Percentiles rank a stretch among this genome's conserved stretches.
phyloP scores from a whole-genome alignment of 2,329 filamentous ascomycete species.

The Colletotrichum abscissum region DNA sequence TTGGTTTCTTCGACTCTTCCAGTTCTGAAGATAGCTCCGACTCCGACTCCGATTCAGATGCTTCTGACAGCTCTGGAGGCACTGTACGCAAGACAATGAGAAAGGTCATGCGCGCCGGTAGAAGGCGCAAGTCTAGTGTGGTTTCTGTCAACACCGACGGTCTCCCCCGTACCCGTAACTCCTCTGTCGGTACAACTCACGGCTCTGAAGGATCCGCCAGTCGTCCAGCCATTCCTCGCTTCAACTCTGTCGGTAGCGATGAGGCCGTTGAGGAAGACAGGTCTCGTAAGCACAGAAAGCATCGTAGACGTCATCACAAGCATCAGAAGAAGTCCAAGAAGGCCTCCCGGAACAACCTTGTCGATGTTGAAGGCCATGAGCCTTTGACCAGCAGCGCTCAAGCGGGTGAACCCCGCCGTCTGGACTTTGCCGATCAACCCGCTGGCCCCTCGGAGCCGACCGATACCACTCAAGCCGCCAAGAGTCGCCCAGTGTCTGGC shows the following conservation, averaged over 20 bases:
- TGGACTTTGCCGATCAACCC: slow-evolving; percentile 65
- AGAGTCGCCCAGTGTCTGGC: slow-evolving; percentile 59
- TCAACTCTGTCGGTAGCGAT: slow-evolving; percentile 52
- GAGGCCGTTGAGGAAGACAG: slow-evolving; percentile 60
- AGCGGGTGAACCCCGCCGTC: slow-evolving; percentile 61
- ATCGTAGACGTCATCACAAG: slow-evolving; percentile 51
- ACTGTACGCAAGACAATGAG: slow-evolving; percentile 82
- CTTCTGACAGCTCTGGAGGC: slow-evolving; percentile 62
- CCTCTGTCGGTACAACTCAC: slow-evolving; percentile 55
- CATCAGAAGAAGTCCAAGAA: slow-evolving; percentile 57
- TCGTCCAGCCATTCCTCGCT: slow-evolving; percentile 48
- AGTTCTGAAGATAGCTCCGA: slow-evolving; percentile 66
- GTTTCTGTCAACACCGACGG: slow-evolving; percentile 71
- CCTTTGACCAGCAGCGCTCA: slow-evolving; percentile 44
- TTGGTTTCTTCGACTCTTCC: slow-evolving; percentile 82
- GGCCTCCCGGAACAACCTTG: slow-evolving; percentile 52
- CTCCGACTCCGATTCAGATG: slow-evolving; percentile 77
- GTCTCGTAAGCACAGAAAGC: slow-evolving; percentile 45
- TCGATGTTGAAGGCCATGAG: slow-evolving; percentile 40
- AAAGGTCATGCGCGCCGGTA: slow-evolving; percentile 76
- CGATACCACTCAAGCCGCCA: slow-evolving; percentile 36
- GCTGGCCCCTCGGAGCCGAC: slow-evolving; percentile 44
- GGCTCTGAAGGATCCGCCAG: slow-evolving; percentile 52
- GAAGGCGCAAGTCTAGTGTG: slow-evolving; percentile 81
- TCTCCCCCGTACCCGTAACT: slow-evolving; percentile 48